Conservation (phyloP, 2,329 filamentous ascomycete genomes). For the Trichoderma lentiforme region DNA sequence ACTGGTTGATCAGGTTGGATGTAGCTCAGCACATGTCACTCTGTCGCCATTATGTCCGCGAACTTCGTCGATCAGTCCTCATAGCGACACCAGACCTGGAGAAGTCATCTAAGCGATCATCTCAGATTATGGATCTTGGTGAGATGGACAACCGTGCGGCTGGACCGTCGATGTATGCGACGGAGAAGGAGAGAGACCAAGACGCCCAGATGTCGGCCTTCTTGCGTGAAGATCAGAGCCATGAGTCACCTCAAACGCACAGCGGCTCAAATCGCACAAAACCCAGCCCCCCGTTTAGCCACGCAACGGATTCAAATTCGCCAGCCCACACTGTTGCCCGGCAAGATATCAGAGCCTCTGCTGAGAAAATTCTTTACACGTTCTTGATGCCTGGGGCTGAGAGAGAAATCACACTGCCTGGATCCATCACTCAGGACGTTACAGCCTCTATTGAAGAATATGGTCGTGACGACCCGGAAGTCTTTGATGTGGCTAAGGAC, state of each 20-base stretch:
- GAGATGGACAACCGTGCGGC: constrained; percentile 61
- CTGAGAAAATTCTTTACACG: constrained; percentile 98
- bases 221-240: constrained; percentile 63
- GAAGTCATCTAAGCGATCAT: constrained; percentile 81
- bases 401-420: constrained; percentile 89
- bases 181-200: constrained; percentile 70
- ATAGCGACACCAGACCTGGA: constrained; percentile 90
- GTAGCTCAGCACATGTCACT: constrained; percentile 98
- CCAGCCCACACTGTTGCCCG: constrained; percentile 81
- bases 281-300: constrained; percentile 57
- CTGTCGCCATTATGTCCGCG: constrained; percentile 93
- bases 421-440: constrained; percentile 80
- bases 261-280: constrained; percentile 46
- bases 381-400: constrained; percentile 94
- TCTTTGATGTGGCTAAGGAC: constrained; percentile 96
- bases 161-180: constrained; percentile 60
- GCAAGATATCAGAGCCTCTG: constrained; percentile 85
- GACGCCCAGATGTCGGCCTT: constrained; percentile 92
- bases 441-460: constrained; percentile 86
- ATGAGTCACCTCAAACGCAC: constrained; percentile 55
- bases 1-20: constrained; percentile 72
- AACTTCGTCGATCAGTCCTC: constrained; percentile 87
- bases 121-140: constrained; percentile 70
- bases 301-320: constrained; percentile 73
- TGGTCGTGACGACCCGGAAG: constrained; percentile 90